Evolutionary conservation across 495 filamentous ascomycete species (phyloP).

Genomic region (Bathelium albidoporum): DNA sequence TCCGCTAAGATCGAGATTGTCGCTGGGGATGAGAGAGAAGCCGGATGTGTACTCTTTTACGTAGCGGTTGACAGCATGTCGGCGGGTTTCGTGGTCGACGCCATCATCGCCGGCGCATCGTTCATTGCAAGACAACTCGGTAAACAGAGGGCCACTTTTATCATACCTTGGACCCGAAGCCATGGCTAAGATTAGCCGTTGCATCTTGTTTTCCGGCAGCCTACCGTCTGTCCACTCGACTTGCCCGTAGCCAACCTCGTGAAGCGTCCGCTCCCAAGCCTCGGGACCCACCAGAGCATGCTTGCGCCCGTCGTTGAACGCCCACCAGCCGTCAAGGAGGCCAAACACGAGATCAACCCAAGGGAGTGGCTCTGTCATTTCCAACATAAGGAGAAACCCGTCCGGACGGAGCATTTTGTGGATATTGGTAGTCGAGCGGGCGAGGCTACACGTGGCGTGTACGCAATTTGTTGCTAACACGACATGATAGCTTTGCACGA

Average conservation of each 20-base stretch:
- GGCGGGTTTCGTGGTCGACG: too few species aligned
- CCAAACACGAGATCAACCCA: slow-evolving; percentile 38
- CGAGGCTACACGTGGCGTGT: slow-evolving; percentile 38
- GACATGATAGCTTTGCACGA: slow-evolving; percentile 31
- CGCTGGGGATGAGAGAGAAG: too few species aligned
- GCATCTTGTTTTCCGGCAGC: slow-evolving; percentile 32
- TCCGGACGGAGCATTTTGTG: slow-evolving; percentile 29
- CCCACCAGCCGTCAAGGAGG: neutral
- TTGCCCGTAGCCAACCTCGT: slow-evolving; percentile 35
- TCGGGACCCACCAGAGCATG: slow-evolving; percentile 35
- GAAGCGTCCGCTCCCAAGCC: slow-evolving; percentile 33
- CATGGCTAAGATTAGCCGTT: slow-evolving; percentile 39
- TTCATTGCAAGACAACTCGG: too few species aligned
- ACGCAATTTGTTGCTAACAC: slow-evolving; percentile 41
- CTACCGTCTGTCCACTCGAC: slow-evolving; percentile 42
- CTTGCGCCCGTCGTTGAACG: slow-evolving; percentile 39
- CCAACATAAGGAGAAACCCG: slow-evolving; percentile 34
- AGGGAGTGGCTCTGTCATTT: slow-evolving; percentile 32
- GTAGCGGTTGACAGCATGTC: too few species aligned
- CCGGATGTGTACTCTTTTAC: too few species aligned
- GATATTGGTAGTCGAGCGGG: slow-evolving; percentile 26
- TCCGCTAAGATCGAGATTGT: too few species aligned
- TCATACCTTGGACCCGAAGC: slow-evolving; percentile 33
- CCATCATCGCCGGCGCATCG: too few species aligned
- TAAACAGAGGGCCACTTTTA: too few species aligned